Evolutionary conservation across 2,329 filamentous ascomycete genomes (phyloP).

Genomic region (Colletotrichum destructivum): DNA sequence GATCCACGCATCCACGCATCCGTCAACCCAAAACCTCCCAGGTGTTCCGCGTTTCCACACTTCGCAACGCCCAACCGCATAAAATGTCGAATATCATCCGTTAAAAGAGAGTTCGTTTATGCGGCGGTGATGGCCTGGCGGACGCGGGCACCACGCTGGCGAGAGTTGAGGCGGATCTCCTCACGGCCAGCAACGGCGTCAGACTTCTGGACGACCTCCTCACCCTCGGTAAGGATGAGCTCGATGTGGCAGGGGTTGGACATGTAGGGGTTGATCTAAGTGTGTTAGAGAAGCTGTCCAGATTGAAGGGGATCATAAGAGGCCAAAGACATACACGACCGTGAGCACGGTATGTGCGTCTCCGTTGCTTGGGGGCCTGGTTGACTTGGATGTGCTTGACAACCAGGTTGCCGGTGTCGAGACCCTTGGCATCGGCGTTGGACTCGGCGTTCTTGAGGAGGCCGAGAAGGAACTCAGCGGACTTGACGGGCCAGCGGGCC

Average conservation of each 20-base stretch:
- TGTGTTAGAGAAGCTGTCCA: constrained; percentile 47
- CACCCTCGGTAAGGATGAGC: constrained; percentile 97
- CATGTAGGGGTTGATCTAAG: constrained; percentile 99
- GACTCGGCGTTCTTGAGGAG: constrained; percentile 98
- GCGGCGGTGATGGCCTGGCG: constrained; percentile 77
- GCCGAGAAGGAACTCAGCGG: constrained; percentile 96
- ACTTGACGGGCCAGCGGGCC: constrained; percentile 99
- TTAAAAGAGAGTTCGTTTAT: constrained; percentile 57
- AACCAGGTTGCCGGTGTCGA: constrained; percentile 96
- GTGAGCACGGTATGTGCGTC: constrained; percentile 99
- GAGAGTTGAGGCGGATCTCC: constrained; percentile 81
- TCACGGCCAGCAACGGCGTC: constrained; percentile 77
- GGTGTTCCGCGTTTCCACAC: constrained; percentile 36
- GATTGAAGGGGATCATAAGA: background rate
- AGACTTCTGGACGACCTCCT: constrained; percentile 96
- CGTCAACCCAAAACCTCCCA: constrained; percentile 44
- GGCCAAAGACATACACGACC: constrained; percentile 85
- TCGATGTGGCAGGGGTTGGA: constrained; percentile 99
- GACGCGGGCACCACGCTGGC: constrained; percentile 86
- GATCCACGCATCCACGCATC: constrained; percentile 39
- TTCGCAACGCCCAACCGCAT: constrained; percentile 26
- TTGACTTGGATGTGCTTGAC: constrained; percentile 99
- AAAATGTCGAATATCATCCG: constrained; percentile 20
- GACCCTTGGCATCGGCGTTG: constrained; percentile 97
- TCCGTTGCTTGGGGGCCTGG: constrained; percentile 99